A percentile compares a stretch with the other conserved stretches of the same genome.
phyloP scores from a whole-genome alignment of 495 filamentous ascomycete genomes.

The Trichoderma orchidacearum region DNA sequence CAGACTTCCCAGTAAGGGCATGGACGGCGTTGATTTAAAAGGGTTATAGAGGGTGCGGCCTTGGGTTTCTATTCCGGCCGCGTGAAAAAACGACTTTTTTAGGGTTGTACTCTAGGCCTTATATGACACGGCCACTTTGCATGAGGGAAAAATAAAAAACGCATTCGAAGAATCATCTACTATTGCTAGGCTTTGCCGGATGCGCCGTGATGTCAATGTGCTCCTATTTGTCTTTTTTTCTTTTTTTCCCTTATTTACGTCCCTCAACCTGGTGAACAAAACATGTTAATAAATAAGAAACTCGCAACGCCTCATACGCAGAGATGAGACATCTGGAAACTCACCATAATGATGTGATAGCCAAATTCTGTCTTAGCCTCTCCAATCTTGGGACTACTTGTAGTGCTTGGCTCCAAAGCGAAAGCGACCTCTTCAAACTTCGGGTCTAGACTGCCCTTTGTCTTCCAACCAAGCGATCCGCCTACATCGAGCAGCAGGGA shows the following conservation, averaged over 20 bases:
- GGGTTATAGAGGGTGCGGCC: conserved; percentile 4
- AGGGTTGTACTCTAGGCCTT: conserved; percentile 1
- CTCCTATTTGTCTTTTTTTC: neutral
- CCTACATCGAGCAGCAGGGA: conserved; percentile 27
- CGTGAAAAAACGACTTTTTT: conserved; percentile 1
- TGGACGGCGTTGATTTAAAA: conserved; percentile 1
- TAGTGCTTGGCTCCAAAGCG: conserved; percentile 62
- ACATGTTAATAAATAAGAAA: neutral
- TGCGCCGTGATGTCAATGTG: neutral
- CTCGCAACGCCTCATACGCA: neutral
- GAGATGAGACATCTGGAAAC: conserved; percentile 14
- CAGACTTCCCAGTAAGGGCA: conserved; percentile 55
- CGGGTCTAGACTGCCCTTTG: conserved; percentile 54
- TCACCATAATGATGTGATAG: conserved; percentile 93
- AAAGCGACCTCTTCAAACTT: conserved; percentile 76
- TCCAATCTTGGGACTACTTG: conserved; percentile 57
- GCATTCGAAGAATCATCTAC: neutral
- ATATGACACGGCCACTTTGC: neutral
- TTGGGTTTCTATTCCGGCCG: conserved; percentile 2
- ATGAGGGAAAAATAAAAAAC: conserved; percentile 2
- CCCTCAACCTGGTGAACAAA: neutral
- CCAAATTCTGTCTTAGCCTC: conserved; percentile 76
- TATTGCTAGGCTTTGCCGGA: neutral
- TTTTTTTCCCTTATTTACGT: conserved; percentile 7
- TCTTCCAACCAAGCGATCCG: conserved; percentile 75